phyloP scores from a whole-genome alignment of 164 flowering plant genomes.

The Nymphaea colorata region DNA sequence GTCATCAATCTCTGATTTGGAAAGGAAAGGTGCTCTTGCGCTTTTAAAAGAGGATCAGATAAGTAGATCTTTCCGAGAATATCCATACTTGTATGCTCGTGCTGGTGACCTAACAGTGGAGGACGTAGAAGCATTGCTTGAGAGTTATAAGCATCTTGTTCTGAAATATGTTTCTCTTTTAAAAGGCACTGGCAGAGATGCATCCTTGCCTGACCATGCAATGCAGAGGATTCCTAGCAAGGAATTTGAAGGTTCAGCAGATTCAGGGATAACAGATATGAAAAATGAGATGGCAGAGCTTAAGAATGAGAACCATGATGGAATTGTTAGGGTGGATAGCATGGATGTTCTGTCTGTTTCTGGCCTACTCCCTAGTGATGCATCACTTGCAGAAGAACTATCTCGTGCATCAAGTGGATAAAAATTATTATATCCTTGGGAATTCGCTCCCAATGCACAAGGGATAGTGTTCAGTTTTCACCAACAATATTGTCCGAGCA shows the following conservation, averaged over 20 bases:
- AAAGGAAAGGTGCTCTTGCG: slow-evolving; percentile 61
- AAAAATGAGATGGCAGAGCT: not conserved
- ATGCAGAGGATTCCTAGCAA: not conserved
- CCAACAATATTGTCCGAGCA: too few species aligned
- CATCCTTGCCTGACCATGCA: slow-evolving; percentile 5
- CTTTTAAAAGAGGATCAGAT: slow-evolving; percentile 53
- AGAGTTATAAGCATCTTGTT: slow-evolving; percentile 66
- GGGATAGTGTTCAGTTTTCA: too few species aligned
- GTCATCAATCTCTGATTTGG: slow-evolving; percentile 67
- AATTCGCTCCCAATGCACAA: too few species aligned
- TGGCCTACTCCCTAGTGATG: not conserved
- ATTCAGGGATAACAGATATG: not conserved
- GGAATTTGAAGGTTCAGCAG: not conserved
- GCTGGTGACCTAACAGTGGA: slow-evolving; percentile 64
- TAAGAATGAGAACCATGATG: not conserved
- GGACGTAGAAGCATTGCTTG: slow-evolving; percentile 70
- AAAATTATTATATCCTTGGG: too few species aligned
- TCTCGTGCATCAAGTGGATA: not conserved
- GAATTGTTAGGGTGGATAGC: not conserved
- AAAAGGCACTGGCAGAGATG: slow-evolving; percentile 42
- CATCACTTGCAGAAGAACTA: not conserved
- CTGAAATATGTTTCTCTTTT: slow-evolving; percentile 65
- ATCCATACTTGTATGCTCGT: slow-evolving; percentile 60
- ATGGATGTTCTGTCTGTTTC: not conserved
- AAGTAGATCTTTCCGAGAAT: slow-evolving; percentile 35